Percentiles rank a stretch among this genome's conserved stretches.
These are phyloP conservation scores for Thelephora ganbajun DNA, from an alignment of 768 basidiomycete species.

Conservation along the genomic window DNA sequence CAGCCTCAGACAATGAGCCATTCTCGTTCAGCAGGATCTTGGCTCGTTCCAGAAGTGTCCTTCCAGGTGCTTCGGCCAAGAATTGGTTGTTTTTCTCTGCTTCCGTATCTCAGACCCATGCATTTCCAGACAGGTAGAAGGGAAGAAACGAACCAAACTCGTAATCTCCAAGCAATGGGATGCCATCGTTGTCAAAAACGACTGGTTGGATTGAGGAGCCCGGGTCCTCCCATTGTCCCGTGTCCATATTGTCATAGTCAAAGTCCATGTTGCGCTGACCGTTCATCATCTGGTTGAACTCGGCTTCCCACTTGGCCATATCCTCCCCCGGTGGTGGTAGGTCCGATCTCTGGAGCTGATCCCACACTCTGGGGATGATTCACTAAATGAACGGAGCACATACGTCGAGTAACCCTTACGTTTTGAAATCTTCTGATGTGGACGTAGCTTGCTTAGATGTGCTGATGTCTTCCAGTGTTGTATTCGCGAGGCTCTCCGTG, in stretches of 20 bases:
- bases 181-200: conserved; percentile 57
- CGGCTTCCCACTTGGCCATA: conserved; percentile 69
- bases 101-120: conserved; percentile 1
- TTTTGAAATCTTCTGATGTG: conserved; percentile 30
- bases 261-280: conserved; percentile 41
- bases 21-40: conserved; percentile 66
- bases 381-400: neutral
- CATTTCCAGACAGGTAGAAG: conserved; percentile 1
- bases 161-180: conserved; percentile 63
- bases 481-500: conserved; percentile 21
- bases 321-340: conserved; percentile 46
- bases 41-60: conserved; percentile 46
- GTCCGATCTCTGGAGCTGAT: conserved; percentile 43
- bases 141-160: conserved; percentile 48
- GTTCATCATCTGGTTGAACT: conserved; percentile 69
- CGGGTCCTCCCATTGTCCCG: conserved; percentile 26
- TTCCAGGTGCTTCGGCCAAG: conserved; percentile 32
- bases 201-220: conserved; percentile 19
- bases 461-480: conserved; percentile 18
- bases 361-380: conserved; percentile 37
- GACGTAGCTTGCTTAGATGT: conserved; percentile 8
- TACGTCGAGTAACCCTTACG: conserved; percentile 23
- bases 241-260: conserved; percentile 48
- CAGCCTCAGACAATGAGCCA: conserved; percentile 79
- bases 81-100: conserved; percentile 65